Evolutionary conservation across 2,329 filamentous ascomycete species (phyloP).

Genomic region (Spiromastix sp.): DNA sequence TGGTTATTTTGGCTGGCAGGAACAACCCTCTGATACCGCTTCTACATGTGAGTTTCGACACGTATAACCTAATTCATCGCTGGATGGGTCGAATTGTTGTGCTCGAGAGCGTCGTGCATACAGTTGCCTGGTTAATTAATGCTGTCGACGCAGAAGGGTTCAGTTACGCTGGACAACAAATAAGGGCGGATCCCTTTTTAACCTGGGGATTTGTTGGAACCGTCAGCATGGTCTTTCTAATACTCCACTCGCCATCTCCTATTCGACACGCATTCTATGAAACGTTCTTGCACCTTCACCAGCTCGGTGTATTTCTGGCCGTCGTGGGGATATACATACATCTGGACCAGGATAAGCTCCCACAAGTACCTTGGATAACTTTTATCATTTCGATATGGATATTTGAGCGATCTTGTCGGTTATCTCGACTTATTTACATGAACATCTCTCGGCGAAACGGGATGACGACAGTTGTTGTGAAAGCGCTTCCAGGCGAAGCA

Average conservation of each 20-base stretch:
- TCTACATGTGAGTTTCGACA: slow-evolving; percentile 85
- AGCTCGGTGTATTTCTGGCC: slow-evolving; percentile 32
- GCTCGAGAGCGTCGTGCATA: slow-evolving; percentile 61
- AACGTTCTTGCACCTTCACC: slow-evolving; percentile 38
- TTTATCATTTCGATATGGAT: slow-evolving; percentile 30
- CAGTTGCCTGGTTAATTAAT: slow-evolving; percentile 66
- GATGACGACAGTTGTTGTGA: slow-evolving; percentile 42
- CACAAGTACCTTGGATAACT: slow-evolving; percentile 30
- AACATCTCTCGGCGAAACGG: slow-evolving; percentile 42
- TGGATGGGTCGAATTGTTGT: slow-evolving; percentile 72
- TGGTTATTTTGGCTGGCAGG: slow-evolving; percentile 77
- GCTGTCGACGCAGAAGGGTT: slow-evolving; percentile 56
- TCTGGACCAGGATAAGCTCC: slow-evolving; percentile 30
- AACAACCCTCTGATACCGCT: slow-evolving; percentile 85
- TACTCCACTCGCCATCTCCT: slow-evolving; percentile 34
- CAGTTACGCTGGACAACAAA: slow-evolving; percentile 32
- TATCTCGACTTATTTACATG: slow-evolving; percentile 41
- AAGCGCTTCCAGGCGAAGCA: slow-evolving; percentile 50
- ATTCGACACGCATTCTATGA: slow-evolving; percentile 38
- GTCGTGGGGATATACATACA: slow-evolving; percentile 37
- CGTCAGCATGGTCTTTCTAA: slow-evolving; percentile 28
- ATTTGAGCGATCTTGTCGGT: slow-evolving; percentile 35
- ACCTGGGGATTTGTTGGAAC: slow-evolving; percentile 36
- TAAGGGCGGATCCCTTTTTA: slow-evolving; percentile 32
- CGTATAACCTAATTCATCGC: slow-evolving; percentile 82